A percentile compares a stretch with the other conserved stretches of the same genome.
phyloP scores from a whole-genome alignment of 2,329 filamentous ascomycete genomes.

The Aspergillus glaucus region DNA sequence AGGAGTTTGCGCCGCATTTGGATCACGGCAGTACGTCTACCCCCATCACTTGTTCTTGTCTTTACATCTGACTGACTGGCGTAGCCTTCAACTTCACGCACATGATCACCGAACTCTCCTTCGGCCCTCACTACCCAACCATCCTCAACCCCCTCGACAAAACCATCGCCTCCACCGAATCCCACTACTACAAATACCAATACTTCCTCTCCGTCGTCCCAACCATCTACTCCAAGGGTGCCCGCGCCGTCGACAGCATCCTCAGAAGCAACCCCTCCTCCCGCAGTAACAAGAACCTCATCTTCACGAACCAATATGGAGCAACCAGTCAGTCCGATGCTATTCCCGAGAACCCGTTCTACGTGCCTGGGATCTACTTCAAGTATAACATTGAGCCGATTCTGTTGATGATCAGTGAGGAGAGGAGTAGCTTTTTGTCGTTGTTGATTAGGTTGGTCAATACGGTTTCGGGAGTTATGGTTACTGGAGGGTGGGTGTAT shows the following conservation, averaged over 20 bases:
- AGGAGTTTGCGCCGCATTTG: slow-evolving; percentile 70
- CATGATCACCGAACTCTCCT: slow-evolving; percentile 91
- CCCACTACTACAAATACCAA: slow-evolving; percentile 91
- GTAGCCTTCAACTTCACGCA: slow-evolving; percentile 96
- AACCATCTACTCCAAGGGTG: slow-evolving; percentile 72
- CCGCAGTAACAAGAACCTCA: slow-evolving; percentile 47
- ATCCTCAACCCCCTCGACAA: slow-evolving; percentile 91
- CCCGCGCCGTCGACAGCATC: slow-evolving; percentile 37
- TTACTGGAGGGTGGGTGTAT: slow-evolving; percentile 90
- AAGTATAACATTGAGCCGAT: slow-evolving; percentile 99
- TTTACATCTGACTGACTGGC: slow-evolving; percentile 1
- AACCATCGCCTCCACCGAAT: slow-evolving; percentile 68
- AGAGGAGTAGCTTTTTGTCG: slow-evolving; percentile 65
- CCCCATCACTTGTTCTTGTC: background rate
- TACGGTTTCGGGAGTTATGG: slow-evolving; percentile 81
- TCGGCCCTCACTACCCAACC: slow-evolving; percentile 92
- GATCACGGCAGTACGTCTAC: slow-evolving; percentile 64
- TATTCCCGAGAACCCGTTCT: slow-evolving; percentile 51
- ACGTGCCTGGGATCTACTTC: slow-evolving; percentile 87
- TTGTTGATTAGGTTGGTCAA: slow-evolving; percentile 82
- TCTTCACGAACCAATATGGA: slow-evolving; percentile 96
- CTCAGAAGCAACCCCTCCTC: slow-evolving; percentile 28
- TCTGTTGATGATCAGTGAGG: slow-evolving; percentile 75
- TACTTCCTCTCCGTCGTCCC: slow-evolving; percentile 96
- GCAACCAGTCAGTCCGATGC: slow-evolving; percentile 77